Conservation (phyloP, 2,329 filamentous ascomycete species). For the Cadophora sp. region DNA sequence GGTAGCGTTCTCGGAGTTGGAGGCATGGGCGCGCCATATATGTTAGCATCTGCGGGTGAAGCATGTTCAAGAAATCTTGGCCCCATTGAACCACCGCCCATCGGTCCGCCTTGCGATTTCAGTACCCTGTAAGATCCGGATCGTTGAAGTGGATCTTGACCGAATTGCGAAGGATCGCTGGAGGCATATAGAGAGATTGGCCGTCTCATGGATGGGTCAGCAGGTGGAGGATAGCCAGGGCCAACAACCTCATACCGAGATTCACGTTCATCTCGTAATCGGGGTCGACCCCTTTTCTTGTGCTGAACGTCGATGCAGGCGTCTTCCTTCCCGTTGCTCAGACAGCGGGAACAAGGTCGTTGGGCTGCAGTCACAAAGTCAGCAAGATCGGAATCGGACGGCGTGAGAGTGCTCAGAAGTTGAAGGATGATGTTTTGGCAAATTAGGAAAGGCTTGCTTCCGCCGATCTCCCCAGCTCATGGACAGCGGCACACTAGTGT, state of each 20-base stretch:
- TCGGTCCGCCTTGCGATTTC: conserved; percentile 56
- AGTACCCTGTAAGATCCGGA: conserved; percentile 59
- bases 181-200: conserved; percentile 59
- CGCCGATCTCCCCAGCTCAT: background rate
- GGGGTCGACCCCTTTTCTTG: conserved; percentile 81
- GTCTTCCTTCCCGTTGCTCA: conserved; percentile 81
- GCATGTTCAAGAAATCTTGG: conserved; percentile 60
- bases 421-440: background rate
- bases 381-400: conserved; percentile 24
- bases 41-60: conserved; percentile 55
- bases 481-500: conserved; percentile 10
- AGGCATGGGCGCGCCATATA: conserved; percentile 50
- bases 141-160: conserved; percentile 49
- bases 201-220: conserved; percentile 48
- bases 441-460: background rate
- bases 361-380: conserved; percentile 60
- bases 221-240: conserved; percentile 40
- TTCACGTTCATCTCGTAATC: conserved; percentile 75
- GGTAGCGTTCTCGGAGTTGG: conserved; percentile 42
- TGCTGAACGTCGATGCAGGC: conserved; percentile 84
- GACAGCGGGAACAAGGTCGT: conserved; percentile 78
- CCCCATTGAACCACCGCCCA: conserved; percentile 54
- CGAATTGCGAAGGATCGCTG: conserved; percentile 51
- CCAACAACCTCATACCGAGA: conserved; percentile 57
- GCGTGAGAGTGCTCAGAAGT: background rate